Base-by-base conservation (phyloP, 306 rosid species). In the peach (Prunus persica) region DNA sequence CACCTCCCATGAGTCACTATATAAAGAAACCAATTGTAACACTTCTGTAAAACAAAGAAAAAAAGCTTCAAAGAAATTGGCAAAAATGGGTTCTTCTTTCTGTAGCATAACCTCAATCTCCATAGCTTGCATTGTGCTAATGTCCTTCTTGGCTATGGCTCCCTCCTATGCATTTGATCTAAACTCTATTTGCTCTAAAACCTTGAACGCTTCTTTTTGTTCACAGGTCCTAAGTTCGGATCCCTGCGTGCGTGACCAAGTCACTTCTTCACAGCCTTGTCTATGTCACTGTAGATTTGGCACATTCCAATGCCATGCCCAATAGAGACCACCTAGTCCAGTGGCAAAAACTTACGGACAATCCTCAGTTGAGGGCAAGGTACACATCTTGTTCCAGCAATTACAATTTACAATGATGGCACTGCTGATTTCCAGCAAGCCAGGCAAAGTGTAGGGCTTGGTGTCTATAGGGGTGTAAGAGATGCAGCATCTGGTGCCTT, bases 181-280 rank as follows among this genome's bases (percentile, higher is more conserved):
- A 1, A 69, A 69, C 25, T 56, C 54, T 18, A 18, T 28, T 27
- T 69, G 27, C 47, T 27, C 25, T n/a, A 28, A 69, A 19, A 9
- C 61, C 62, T 18, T 69, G 16, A 69, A 52, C 7, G 18, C 18
- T 6, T 27, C 62, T 8, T 51, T 69, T 27, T 69, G 62, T 18
- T 18, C 16, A 1, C 9, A 7, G 3, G 20, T 50, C n/a, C 28
- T 28, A 5, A 20, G 18, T 69, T 51, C 47, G 11, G 28, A 69
- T 69, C 74, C 62, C 3, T 27, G n/a, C 3, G 46, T 69, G 61
- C 24, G 24, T 24, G 24, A 49, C 55, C 16, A 30, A 28, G 61
- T 51, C 74, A n/a, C 18, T 69, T 34, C 74, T 69, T 27, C 74
- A 5, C 16, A 50, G 62, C 74, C 47, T 69, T 12, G 62, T 61